Evolutionary conservation across 2,329 filamentous ascomycete species (phyloP), one percentile per base, ranked within the genome.

Genomic region (Chaetomium sp.): DNA sequence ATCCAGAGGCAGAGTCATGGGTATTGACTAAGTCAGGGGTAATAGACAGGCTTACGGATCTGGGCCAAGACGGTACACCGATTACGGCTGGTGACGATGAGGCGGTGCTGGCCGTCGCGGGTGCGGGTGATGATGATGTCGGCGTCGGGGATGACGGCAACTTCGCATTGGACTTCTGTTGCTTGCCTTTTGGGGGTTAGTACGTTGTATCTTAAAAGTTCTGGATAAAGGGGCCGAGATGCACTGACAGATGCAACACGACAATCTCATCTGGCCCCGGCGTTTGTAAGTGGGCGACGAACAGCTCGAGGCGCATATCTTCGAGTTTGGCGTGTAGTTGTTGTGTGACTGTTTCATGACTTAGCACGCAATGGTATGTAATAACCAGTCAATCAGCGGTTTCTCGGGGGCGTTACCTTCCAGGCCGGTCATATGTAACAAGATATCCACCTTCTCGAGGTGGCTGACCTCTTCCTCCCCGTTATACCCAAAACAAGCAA

Each of bases 71-170:
- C 46, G 1, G 62, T 66, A 54, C 64, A 64, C 37, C 55, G 45
- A 34, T 66, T 65, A 1, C 60, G 56, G 43, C 62, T 66, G 1
- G 50, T 41, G 33, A 65, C 61, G 33, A 64, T 64, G 8, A 67
- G 59, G 7, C 64, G 57, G 37, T 59, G 55, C 36, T 57, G 61
- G 1, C 52, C 59, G 14, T 61, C 11, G 1, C 35, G 11, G 27
- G 61, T 46, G 14, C 60, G 53, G 3, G 60, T 58, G 2, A 67
- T 59, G 5, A 60, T 51, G 8, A 67, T 48, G 32, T 66, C 61
- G 11, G 60, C 62, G 47, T 64, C 62, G 0, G 55, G 43, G 27
- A 67, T 62, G 19, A 50, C 58, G 43, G 63, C 48, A 7, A 57
- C 60, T 27, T 66, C 65, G 36, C 59, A 61, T 45, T 64, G 55